Evolutionary conservation across 768 basidiomycete species (phyloP).

Genomic region (Zangia roseola): DNA sequence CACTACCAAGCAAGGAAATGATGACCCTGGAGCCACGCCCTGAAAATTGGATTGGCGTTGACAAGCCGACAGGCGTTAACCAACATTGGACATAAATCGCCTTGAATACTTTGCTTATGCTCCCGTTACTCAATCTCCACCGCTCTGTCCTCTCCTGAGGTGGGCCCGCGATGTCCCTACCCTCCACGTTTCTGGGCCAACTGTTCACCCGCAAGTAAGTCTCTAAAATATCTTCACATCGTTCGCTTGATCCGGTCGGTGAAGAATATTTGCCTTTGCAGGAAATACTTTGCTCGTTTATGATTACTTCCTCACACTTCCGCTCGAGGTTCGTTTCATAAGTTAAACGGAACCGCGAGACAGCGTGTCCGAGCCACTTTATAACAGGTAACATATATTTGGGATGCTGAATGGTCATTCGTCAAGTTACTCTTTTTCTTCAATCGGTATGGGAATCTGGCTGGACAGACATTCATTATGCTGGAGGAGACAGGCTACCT

Average conservation of each 20-base stretch:
- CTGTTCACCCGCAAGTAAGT: constrained; percentile 21
- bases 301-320: constrained; percentile 27
- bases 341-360: too few relatives aligned
- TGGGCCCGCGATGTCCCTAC: constrained; percentile 15
- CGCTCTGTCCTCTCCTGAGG: too few relatives aligned
- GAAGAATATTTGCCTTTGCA: constrained; percentile 11
- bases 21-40: too few relatives aligned
- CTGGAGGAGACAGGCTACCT: constrained; percentile 25
- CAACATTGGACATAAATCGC: too few relatives aligned
- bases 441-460: constrained; percentile 16
- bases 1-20: too few relatives aligned
- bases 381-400: constrained; percentile 13
- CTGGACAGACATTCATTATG: constrained; percentile 19
- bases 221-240: not conserved
- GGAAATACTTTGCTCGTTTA: constrained; percentile 24
- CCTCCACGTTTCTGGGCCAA: constrained; percentile 1
- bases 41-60: too few relatives aligned
- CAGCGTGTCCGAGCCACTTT: not conserved
- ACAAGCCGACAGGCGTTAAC: too few relatives aligned
- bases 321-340: constrained; percentile 21
- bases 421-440: constrained; percentile 11
- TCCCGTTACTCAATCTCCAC: too few relatives aligned
- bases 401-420: constrained; percentile 7
- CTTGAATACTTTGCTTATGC: too few relatives aligned
- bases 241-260: not conserved